Conservation (phyloP, 192 early-diverging fungal genomes). For the Pilaira anomala region DNA sequence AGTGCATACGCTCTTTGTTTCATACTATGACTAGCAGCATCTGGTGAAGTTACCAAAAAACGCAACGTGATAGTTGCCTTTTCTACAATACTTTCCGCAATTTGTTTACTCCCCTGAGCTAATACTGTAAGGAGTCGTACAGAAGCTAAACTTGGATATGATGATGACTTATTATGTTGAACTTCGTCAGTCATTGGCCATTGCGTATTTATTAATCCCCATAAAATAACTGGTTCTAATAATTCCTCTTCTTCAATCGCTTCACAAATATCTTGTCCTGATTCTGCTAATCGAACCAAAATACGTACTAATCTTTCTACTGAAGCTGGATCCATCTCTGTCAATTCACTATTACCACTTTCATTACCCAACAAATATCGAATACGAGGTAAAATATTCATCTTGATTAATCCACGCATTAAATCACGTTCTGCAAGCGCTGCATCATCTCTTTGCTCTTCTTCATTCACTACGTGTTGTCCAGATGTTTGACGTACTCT, state of each 20-base stretch:
- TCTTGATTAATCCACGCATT: conserved; percentile 56
- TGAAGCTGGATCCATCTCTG: conserved; percentile 13
- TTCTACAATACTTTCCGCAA: conserved; percentile 41
- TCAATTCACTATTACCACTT: conserved; percentile 28
- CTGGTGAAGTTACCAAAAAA: conserved; percentile 43
- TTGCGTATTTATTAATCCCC: conserved; percentile 29
- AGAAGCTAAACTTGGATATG: conserved; percentile 23
- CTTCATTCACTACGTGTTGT: conserved; percentile 24
- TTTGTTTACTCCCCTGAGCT: conserved; percentile 38
- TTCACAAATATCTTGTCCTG: conserved; percentile 39
- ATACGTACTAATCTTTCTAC: conserved; percentile 47
- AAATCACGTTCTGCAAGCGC: conserved; percentile 51
- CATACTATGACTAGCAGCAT: conserved; percentile 7
- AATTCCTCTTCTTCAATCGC: conserved; percentile 47
- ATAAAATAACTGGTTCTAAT: conserved; percentile 38
- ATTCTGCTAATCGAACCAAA: conserved; percentile 44
- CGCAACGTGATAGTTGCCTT: conserved; percentile 31
- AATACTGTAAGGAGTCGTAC: conserved; percentile 39
- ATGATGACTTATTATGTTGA: background rate
- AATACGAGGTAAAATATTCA: conserved; percentile 56
- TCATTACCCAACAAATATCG: conserved; percentile 50
- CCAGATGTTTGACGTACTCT: background rate
- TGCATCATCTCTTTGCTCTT: conserved; percentile 41
- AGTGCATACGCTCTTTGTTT: conserved; percentile 31
- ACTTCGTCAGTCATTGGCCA: conserved; percentile 45